These are phyloP conservation scores for Colletotrichum orchidophilum DNA, from an alignment of 2,329 filamentous ascomycete species.

Conservation along the genomic window DNA sequence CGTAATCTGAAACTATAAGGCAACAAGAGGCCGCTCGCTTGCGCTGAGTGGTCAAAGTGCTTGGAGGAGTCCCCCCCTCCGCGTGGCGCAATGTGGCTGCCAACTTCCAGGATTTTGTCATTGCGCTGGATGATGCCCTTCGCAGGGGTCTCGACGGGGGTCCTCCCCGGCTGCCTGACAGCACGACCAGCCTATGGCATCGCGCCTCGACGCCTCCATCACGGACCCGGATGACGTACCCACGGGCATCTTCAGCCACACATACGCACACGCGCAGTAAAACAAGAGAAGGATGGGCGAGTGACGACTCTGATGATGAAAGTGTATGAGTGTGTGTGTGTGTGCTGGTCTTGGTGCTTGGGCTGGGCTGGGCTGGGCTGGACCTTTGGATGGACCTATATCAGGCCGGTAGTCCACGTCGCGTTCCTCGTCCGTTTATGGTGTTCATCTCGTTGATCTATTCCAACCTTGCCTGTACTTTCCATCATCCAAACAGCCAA, in stretches of 20 bases:
- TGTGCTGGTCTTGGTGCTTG: not conserved
- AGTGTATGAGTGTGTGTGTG: not conserved
- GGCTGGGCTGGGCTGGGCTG: not conserved
- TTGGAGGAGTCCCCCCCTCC: not conserved
- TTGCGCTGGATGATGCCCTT: slow-evolving; percentile 16
- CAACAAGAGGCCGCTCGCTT: not conserved
- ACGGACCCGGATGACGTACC: slow-evolving; percentile 31
- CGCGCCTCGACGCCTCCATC: slow-evolving; percentile 28
- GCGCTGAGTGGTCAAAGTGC: not conserved
- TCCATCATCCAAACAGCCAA: not conserved
- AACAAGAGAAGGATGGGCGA: slow-evolving; percentile 13
- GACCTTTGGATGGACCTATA: slow-evolving; percentile 14
- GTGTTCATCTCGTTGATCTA: slow-evolving; percentile 25
- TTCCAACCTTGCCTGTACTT: not conserved
- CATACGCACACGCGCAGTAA: slow-evolving; percentile 3
- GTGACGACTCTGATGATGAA: slow-evolving; percentile 31
- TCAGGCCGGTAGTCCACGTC: slow-evolving; percentile 13
- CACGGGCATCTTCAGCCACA: slow-evolving; percentile 30
- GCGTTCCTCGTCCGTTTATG: not conserved
- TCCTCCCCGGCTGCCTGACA: slow-evolving; percentile 5
- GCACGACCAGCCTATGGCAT: slow-evolving; percentile 25
- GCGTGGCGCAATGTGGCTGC: slow-evolving; percentile 32
- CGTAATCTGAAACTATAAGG: not conserved
- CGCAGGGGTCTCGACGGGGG: slow-evolving; percentile 28
- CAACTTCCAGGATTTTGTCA: slow-evolving; percentile 30